Evolutionary conservation across 306 rosid species (phyloP).

Genomic region (Lablab purpureus): DNA sequence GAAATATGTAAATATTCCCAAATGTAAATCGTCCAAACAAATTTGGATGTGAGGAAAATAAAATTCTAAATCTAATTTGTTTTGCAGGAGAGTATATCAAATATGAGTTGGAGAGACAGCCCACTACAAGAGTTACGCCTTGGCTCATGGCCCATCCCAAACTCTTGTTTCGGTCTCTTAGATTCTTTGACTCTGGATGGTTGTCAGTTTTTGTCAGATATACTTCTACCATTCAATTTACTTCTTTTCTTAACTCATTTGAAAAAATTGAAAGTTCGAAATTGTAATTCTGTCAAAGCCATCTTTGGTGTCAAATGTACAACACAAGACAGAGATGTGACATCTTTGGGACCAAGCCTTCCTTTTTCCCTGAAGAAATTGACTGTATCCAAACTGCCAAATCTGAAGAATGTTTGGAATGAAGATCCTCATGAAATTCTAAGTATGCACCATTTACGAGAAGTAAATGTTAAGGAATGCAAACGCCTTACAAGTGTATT

Average conservation of each 20-base stretch:
- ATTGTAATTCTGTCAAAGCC: not conserved
- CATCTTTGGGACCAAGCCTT: too few species aligned
- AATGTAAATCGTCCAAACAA: too few species aligned
- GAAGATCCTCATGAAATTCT: slow-evolving; percentile 34
- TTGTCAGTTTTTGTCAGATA: slow-evolving; percentile 1
- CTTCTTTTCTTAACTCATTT: slow-evolving; percentile 8
- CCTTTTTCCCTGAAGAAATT: too few species aligned
- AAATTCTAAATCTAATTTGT: too few species aligned
- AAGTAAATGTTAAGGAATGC: not conserved
- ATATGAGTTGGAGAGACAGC: too few species aligned
- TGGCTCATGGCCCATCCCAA: not conserved
- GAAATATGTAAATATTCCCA: too few species aligned
- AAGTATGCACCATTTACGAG: not conserved
- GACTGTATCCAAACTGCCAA: too few species aligned
- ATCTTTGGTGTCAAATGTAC: not conserved
- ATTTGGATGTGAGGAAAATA: too few species aligned
- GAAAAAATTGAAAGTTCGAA: not conserved
- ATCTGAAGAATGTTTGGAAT: not conserved
- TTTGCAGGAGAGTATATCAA: too few species aligned
- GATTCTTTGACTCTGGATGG: not conserved
- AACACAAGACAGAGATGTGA: too few species aligned
- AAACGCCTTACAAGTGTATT: slow-evolving; percentile 35
- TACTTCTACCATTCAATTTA: slow-evolving; percentile 9
- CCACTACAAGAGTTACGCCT: slow-evolving; percentile 7
- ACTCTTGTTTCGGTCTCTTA: slow-evolving; percentile 24